Conservation (phyloP, 495 filamentous ascomycete genomes). For the Hypomontagnella monticulosa region DNA sequence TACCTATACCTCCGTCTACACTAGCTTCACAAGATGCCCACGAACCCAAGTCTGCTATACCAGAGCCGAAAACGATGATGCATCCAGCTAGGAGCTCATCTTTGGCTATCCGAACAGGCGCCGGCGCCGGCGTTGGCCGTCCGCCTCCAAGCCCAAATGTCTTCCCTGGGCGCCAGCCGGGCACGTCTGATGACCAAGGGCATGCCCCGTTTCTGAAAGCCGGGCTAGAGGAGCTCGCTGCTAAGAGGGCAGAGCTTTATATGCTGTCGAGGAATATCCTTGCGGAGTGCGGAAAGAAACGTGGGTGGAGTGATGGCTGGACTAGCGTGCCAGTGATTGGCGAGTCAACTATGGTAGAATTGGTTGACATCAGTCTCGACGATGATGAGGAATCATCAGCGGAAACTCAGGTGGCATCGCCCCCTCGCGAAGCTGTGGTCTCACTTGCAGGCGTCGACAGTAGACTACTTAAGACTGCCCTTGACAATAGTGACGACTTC, state of each 20-base stretch:
- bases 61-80: conserved; percentile 71
- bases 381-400: conserved; percentile 31
- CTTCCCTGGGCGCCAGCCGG: conserved; percentile 50
- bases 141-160: conserved; percentile 57
- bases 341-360: conserved; percentile 56
- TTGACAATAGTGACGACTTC: conserved; percentile 60
- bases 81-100: conserved; percentile 67
- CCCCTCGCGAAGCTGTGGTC: conserved; percentile 8
- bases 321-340: conserved; percentile 67
- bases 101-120: conserved; percentile 49
- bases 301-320: conserved; percentile 85
- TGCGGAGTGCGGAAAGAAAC: conserved; percentile 74
- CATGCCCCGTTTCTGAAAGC: conserved; percentile 61
- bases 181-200: conserved; percentile 43
- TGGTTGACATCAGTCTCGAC: conserved; percentile 67
- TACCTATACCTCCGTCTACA: conserved; percentile 72
- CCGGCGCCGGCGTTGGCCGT: conserved; percentile 29
- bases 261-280: conserved; percentile 81
- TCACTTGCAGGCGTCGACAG: conserved; percentile 61
- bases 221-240: conserved; percentile 85
- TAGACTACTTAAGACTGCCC: conserved; percentile 58
- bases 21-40: conserved; percentile 53
- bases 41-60: conserved; percentile 63
- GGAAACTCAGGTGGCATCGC: conserved; percentile 33
- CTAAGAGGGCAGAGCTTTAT: conserved; percentile 79